Base-by-base conservation (phyloP, 495 filamentous ascomycete genomes). In the Achaetomiella virescens region DNA sequence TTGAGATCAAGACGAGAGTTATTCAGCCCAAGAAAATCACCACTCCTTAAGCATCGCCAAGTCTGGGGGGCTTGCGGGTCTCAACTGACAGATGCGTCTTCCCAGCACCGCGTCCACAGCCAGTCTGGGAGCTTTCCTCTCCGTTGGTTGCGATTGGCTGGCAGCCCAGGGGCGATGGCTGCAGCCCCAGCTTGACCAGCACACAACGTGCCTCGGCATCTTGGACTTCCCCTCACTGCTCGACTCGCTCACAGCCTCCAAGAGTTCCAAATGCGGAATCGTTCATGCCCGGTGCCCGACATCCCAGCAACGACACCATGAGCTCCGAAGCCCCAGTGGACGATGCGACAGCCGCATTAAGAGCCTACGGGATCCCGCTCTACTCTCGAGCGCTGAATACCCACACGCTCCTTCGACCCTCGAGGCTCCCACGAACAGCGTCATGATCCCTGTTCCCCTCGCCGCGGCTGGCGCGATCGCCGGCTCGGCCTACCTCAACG, bases 401-500 rank as follows among this genome's bases (percentile, higher is more conserved):
- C 10, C 5, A 11, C 20, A 20, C 17, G 6, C n/a, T 36, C 22
- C 17, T 24, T 18, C 22, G 17, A 6, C 37, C 20, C 5, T 21
- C 21, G 12, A 24, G 8, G 6, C 18, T 31, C 33, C 10, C 33
- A 25, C 9, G 3, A 11, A 8, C 20, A 41, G 22, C 17, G 18
- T 21, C 33, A 54, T 40, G 44, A 18, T 43, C 6, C 38, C 54
- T 11, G 10, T 50, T 14, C 33, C 76, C 31, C 60, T 78, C 22
- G 76, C 81, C 3, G 71, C 80, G 31, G 86, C 90, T 20, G 85
- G 82, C 24, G 81, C 81, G 17, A 78, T 81, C 15, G 84, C 88
- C 7, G 74, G 78, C 0, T 72, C 87, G 17, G 86, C 89, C 45
- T 97, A 96, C 68, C 75, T 96, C 48, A 88, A 91, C 63, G 92